A percentile compares a stretch with the other conserved stretches of the same genome.
Evolutionary conservation across 305 asterid genomes (phyloP).

Genomic region (Rubia occidens): DNA sequence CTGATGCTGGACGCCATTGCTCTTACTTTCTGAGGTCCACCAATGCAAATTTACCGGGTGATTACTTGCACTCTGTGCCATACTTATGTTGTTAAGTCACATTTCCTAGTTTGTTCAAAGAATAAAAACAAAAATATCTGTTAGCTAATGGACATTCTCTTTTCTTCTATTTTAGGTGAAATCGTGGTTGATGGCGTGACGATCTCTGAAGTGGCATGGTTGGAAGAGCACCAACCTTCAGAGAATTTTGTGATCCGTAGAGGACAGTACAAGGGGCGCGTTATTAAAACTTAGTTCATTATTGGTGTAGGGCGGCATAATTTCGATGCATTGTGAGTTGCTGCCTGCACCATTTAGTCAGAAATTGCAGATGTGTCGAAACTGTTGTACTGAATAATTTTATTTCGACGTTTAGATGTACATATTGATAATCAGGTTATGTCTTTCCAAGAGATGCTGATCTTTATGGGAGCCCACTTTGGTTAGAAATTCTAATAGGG

Average conservation of each 20-base stretch:
- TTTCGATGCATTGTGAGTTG: conserved; percentile 12
- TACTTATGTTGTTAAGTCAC: neutral
- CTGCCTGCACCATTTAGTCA: conserved; percentile 13
- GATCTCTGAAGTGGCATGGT: conserved; percentile 64
- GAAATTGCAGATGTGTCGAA: conserved; percentile 16
- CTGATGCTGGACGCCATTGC: conserved; percentile 86
- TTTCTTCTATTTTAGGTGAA: conserved; percentile 30
- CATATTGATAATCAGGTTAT: conserved; percentile 21
- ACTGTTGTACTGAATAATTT: conserved; percentile 16
- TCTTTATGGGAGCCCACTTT: conserved; percentile 13
- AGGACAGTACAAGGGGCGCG: conserved; percentile 81
- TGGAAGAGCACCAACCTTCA: conserved; percentile 81
- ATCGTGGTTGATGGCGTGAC: conserved; percentile 67
- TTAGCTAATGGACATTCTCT: neutral
- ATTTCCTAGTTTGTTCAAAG: neutral
- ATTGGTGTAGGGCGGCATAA: conserved; percentile 8
- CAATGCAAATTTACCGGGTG: conserved; percentile 64
- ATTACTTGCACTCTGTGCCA: conserved; percentile 2
- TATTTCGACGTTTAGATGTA: conserved; percentile 27
- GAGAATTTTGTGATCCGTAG: conserved; percentile 84
- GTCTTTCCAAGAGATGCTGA: conserved; percentile 16
- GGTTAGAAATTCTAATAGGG: neutral
- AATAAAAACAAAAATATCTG: neutral
- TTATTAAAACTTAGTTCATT: conserved; percentile 43
- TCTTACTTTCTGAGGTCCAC: conserved; percentile 67